phyloP scores from a whole-genome alignment of 192 early-diverging fungal species.

The Physocladia obscura region DNA sequence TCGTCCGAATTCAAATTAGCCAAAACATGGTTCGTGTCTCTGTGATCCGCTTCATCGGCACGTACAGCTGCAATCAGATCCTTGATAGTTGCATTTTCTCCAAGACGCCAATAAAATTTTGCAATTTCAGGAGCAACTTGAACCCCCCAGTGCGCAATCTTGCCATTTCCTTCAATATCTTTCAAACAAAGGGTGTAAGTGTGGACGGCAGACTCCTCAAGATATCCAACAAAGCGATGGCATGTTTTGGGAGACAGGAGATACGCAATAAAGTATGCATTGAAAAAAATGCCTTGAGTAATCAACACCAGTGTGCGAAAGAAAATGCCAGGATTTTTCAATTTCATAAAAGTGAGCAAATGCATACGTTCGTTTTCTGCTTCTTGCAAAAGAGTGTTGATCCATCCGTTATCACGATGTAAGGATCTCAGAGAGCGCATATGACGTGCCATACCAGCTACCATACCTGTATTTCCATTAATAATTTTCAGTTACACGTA shows the following conservation, averaged over 20 bases:
- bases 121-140: slow-evolving; percentile 81
- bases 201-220: slow-evolving; percentile 91
- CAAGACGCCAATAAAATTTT: slow-evolving; percentile 70
- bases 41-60: slow-evolving; percentile 82
- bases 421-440: slow-evolving; percentile 51
- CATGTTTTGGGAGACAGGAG: slow-evolving; percentile 73
- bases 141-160: slow-evolving; percentile 61
- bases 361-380: slow-evolving; percentile 87
- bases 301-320: slow-evolving; percentile 62
- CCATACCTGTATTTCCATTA: no score
- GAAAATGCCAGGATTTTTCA: slow-evolving; percentile 32
- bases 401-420: slow-evolving; percentile 87
- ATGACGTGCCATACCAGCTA: slow-evolving; percentile 59
- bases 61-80: slow-evolving; percentile 87
- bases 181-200: slow-evolving; percentile 86
- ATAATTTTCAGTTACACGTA: no score
- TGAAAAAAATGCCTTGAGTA: slow-evolving; percentile 89
- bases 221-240: slow-evolving; percentile 86
- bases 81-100: slow-evolving; percentile 69
- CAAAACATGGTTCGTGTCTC: slow-evolving; percentile 89
- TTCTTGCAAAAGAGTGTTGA: slow-evolving; percentile 84
- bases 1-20: slow-evolving; percentile 56
- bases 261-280: slow-evolving; percentile 74
- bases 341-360: slow-evolving; percentile 48
- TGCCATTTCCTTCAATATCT: slow-evolving; percentile 73